phyloP scores from a whole-genome alignment of 352 stramenopile species.

The Phytophthora vignae region DNA sequence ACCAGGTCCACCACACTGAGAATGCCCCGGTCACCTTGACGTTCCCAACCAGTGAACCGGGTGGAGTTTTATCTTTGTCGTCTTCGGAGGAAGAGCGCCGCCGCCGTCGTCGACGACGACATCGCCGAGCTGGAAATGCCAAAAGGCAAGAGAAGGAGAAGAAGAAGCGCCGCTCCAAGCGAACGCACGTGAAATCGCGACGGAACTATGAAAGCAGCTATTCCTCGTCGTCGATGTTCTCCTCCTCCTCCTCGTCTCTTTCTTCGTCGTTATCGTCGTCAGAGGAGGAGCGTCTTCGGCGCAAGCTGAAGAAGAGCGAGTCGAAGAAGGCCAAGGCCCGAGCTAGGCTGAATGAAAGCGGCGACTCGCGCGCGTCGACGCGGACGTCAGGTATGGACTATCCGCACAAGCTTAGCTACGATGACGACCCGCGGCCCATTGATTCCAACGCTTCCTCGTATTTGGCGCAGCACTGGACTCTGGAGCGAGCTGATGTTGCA shows the following conservation, averaged over 20 bases:
- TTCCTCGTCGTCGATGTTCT: slow-evolving; percentile 23
- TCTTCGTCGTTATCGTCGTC: slow-evolving; percentile 30
- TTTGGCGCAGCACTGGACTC: slow-evolving; percentile 13
- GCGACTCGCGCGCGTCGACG: slow-evolving; percentile 13
- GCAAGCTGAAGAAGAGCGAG: slow-evolving; percentile 34
- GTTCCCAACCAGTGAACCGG: slow-evolving; percentile 15
- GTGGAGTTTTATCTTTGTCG: not conserved
- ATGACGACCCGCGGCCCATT: slow-evolving; percentile 15
- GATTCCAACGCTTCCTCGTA: slow-evolving; percentile 16
- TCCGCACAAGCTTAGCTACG: slow-evolving; percentile 17
- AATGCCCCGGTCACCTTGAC: slow-evolving; percentile 21
- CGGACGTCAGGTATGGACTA: slow-evolving; percentile 21
- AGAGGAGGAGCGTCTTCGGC: slow-evolving; percentile 28
- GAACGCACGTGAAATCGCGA: slow-evolving; percentile 21
- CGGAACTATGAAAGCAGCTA: slow-evolving; percentile 32
- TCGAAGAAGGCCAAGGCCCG: slow-evolving; percentile 26
- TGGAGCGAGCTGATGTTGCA: not conserved
- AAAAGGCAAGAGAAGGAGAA: slow-evolving; percentile 26
- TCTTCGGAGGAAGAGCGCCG: slow-evolving; percentile 28
- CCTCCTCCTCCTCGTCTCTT: slow-evolving; percentile 18
- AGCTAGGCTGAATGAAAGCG: slow-evolving; percentile 14
- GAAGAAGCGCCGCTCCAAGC: slow-evolving; percentile 15
- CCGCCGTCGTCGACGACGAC: slow-evolving; percentile 22
- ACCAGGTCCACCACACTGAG: not conserved
- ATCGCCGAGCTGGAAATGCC: slow-evolving; percentile 15